Evolutionary conservation across 208 protist species (phyloP), one percentile per base, ranked within the genome.

Genomic region (Acanthamoeba royreba): DNA sequence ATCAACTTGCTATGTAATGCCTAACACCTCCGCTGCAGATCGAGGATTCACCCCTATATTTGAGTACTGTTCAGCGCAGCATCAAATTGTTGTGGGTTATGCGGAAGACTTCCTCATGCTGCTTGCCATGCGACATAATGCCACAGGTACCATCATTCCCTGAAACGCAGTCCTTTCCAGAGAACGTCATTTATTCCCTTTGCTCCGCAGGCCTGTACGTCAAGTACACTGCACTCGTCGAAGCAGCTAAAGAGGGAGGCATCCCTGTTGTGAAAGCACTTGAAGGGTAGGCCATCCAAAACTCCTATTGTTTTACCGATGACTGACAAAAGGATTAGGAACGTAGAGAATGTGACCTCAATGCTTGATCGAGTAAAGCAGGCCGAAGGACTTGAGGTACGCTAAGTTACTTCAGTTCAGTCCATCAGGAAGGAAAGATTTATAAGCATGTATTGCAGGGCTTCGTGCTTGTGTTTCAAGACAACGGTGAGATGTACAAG

Each of bases 401-500:
- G n/a, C n/a, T n/a, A n/a, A n/a, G n/a, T n/a, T n/a, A n/a, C n/a
- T n/a, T n/a, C n/a, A n/a, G n/a, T n/a, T n/a, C n/a, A n/a, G n/a
- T n/a, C n/a, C n/a, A n/a, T n/a, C n/a, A n/a, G n/a, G n/a, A n/a
- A n/a, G n/a, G n/a, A n/a, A n/a, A n/a, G n/a, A n/a, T n/a, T n/a
- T n/a, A n/a, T n/a, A n/a, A n/a, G n/a, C n/a, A n/a, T n/a, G n/a
- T n/a, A n/a, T n/a, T n/a, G n/a, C n/a, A n/a, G 55, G 83, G 83
- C 45, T 90, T 69, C 55, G 83, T 90, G 1, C 83, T 90, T 43
- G 35, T 69, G 49, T 90, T 90, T 40, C 83, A 90, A 52, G 83
- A 90, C 83, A 90, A 61, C 47, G 83, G 83, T 52, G 83, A 90
- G 83, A 90, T 90, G 83, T 90, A 46, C 47, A 90, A 90, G 55